Percentiles rank a stretch among this genome's conserved stretches.
These are phyloP conservation scores for Lecanicillium sp. DNA, from an alignment of 2,329 filamentous ascomycete genomes.

Conservation along the genomic window DNA sequence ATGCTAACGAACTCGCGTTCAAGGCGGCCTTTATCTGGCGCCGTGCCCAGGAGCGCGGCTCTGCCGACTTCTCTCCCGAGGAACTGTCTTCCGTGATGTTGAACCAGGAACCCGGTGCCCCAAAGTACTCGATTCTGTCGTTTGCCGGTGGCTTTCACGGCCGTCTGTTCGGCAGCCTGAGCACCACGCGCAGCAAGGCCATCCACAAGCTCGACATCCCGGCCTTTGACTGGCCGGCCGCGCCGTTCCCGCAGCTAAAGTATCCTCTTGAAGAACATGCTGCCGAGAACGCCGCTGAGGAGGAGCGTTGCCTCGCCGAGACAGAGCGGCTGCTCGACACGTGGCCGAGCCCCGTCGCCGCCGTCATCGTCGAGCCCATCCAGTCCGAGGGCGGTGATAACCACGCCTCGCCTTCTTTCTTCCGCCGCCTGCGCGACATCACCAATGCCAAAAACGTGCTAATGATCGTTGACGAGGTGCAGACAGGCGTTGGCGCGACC, in stretches of 20 bases:
- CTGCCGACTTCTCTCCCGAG: conserved; percentile 72
- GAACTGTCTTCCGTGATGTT: conserved; percentile 72
- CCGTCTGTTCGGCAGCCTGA: conserved; percentile 79
- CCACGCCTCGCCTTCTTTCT: conserved; percentile 83
- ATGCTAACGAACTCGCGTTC: conserved; percentile 91
- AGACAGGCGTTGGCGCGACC: conserved; percentile 87
- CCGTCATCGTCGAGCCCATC: conserved; percentile 81
- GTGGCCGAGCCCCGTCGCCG: conserved; percentile 73
- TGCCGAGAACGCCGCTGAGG: conserved; percentile 72
- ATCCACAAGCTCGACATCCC: conserved; percentile 95
- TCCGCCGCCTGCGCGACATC: conserved; percentile 72
- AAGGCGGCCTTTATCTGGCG: conserved; percentile 95
- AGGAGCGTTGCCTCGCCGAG: conserved; percentile 74
- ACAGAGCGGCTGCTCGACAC: conserved; percentile 74
- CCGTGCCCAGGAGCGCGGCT: conserved; percentile 73
- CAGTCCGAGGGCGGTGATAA: conserved; percentile 94
- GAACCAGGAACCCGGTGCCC: conserved; percentile 74
- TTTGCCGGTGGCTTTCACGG: conserved; percentile 89
- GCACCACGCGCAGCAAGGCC: conserved; percentile 84
- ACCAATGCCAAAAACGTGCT: conserved; percentile 72
- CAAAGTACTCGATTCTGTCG: conserved; percentile 74
- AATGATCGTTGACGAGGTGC: conserved; percentile 89
- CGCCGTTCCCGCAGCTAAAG: conserved; percentile 76
- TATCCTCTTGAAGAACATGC: conserved; percentile 78
- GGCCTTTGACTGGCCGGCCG: conserved; percentile 91